phyloP scores from a whole-genome alignment of 2,329 filamentous ascomycete genomes.

The Aspergillus japonicus region DNA sequence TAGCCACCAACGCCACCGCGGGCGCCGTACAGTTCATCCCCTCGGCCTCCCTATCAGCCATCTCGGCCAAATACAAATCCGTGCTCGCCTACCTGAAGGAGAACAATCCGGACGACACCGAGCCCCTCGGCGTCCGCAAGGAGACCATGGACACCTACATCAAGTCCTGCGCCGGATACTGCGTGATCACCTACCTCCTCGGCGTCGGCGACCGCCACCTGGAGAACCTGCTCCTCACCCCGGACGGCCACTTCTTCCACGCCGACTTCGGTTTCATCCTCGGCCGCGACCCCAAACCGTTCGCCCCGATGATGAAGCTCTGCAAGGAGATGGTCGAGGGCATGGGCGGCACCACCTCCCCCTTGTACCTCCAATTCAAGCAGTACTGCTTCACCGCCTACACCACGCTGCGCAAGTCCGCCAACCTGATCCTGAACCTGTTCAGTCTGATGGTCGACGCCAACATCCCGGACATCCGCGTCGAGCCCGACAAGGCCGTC shows the following conservation, averaged over 20 bases:
- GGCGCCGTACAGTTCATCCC: constrained; percentile 93
- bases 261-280: constrained; percentile 98
- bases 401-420: constrained; percentile 82
- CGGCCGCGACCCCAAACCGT: constrained; percentile 93
- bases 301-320: constrained; percentile 94
- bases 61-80: constrained; percentile 76
- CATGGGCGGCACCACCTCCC: constrained; percentile 82
- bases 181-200: constrained; percentile 96
- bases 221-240: constrained; percentile 88
- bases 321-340: constrained; percentile 98
- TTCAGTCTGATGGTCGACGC: constrained; percentile 98
- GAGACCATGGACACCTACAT: constrained; percentile 94
- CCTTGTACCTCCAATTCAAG: constrained; percentile 85
- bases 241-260: constrained; percentile 94
- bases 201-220: constrained; percentile 94
- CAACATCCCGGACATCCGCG: constrained; percentile 90
- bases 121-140: constrained; percentile 81
- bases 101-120: constrained; percentile 82
- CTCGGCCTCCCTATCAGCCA: constrained; percentile 78
- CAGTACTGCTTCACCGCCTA: constrained; percentile 96
- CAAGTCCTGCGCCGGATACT: constrained; percentile 94
- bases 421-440: constrained; percentile 87
- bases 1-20: constrained; percentile 85
- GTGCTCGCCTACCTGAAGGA: constrained; percentile 79
- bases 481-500: constrained; percentile 91